phyloP scores from a whole-genome alignment of 208 protist genomes.

The Herpetomonas samuelpessoai region DNA sequence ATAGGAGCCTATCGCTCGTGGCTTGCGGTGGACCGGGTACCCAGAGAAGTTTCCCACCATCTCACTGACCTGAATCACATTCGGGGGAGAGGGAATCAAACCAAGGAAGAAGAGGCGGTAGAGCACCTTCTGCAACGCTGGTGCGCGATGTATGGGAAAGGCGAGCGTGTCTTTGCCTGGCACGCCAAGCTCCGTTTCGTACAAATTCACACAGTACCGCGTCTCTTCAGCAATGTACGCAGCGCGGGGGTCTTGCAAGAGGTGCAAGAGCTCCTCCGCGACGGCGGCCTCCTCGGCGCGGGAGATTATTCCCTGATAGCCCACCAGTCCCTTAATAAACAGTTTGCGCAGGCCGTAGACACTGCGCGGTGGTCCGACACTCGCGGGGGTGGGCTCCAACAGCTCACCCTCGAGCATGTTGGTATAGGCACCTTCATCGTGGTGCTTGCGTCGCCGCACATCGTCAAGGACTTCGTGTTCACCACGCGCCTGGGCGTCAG shows the following conservation, averaged over 20 bases:
- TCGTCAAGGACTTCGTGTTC: conserved; percentile 39
- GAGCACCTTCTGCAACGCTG: conserved; percentile 70
- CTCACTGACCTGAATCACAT: conserved; percentile 88
- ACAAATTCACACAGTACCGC: conserved; percentile 89
- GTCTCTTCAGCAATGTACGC: conserved; percentile 87
- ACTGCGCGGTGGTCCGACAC: conserved; percentile 70
- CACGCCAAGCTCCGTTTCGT: conserved; percentile 78
- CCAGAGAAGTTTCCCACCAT: conserved; percentile 89
- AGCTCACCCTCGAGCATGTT: conserved; percentile 55
- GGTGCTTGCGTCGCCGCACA: conserved; percentile 33
- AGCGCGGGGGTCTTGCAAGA: conserved; percentile 66
- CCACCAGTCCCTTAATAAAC: conserved; percentile 68
- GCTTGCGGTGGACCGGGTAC: conserved; percentile 86
- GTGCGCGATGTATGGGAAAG: conserved; percentile 60
- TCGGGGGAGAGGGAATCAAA: conserved; percentile 78
- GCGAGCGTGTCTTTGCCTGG: conserved; percentile 83
- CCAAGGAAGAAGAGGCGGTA: conserved; percentile 75
- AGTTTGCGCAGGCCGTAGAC: conserved; percentile 83
- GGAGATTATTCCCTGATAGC: conserved; percentile 83
- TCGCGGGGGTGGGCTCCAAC: conserved; percentile 54
- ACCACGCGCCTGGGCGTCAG: background rate
- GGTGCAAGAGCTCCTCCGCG: conserved; percentile 71
- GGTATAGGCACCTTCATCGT: conserved; percentile 56
- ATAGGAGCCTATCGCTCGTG: conserved; percentile 76
- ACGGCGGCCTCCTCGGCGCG: conserved; percentile 69